Base-by-base conservation (phyloP, 108 stramenopile species). In the Cyclotella cryptica region DNA sequence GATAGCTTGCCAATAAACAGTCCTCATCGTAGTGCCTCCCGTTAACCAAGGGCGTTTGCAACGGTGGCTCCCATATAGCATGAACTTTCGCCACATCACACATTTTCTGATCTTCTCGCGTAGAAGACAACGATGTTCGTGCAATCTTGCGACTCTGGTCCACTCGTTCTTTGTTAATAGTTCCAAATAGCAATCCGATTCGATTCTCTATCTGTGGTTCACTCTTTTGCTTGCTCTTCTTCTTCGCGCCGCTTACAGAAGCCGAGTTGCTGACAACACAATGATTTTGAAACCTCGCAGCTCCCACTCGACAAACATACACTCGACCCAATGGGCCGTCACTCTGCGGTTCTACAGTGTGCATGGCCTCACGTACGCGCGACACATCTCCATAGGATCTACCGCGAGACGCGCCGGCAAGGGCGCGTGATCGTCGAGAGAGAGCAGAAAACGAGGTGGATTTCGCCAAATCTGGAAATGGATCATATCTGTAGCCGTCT, bases 11-110 rank as follows among this genome's bases (percentile, higher is more conserved):
- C 41, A 80, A 55, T 28, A 79, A 72, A 52, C 70, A 68, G 18
- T 51, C 21, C 29, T 71, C 76, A 54, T 80, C 74, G 40, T 78
- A 80, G 47, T 72, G 73, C 61, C 26, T 69, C 53, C 79, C 81
- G 10, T 79, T 57, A n/a, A 68, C n/a, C 52, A 41, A 53, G 8
- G 82, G 79, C 39, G 68, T 74, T 76, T 84, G 87, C 76, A 49
- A 21, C 0, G 88, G 80, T 43, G 90, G 93, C 66, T 91, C 89
- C 89, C 89, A 90, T 15, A 91, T 54, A n/a, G 92, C 91, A 63
- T 95, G 92, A 13, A 95, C 91, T 75, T 91, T 93, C n/a, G 88
- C 90, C 0, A 90, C 92, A n/a, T 81, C 72, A 70, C 94, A 93
- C 73, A 85, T 92, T 42, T 89, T 88, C 15, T 81, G 43, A 39